phyloP scores from a whole-genome alignment of 2,329 filamentous ascomycete genomes.

The Sporothrix globosa region DNA sequence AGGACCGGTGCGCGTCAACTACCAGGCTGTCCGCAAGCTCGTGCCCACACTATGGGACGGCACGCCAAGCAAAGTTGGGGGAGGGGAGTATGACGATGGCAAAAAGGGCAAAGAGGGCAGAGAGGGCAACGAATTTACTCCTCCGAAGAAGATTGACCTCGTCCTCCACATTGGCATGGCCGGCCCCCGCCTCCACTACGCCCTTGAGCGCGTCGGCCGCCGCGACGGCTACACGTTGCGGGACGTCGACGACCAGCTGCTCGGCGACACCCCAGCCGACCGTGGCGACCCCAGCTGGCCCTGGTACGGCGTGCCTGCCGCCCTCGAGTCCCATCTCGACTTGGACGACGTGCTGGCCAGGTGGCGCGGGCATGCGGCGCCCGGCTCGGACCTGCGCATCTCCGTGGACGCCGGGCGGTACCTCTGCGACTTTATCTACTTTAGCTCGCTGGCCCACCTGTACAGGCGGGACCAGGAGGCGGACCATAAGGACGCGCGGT shows the following conservation, averaged over 20 bases:
- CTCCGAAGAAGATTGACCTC: constrained; percentile 58
- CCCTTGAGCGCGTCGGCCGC: constrained; percentile 70
- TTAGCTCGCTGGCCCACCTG: constrained; percentile 65
- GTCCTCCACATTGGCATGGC: constrained; percentile 83
- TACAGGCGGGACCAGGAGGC: constrained; percentile 48
- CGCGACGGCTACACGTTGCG: constrained; percentile 70
- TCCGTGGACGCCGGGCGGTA: constrained; percentile 73
- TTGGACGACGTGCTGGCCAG: constrained; percentile 58
- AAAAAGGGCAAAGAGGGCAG: constrained; percentile 37
- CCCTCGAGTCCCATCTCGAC: constrained; percentile 61
- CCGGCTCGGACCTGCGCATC: constrained; percentile 56
- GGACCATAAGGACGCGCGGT: neutral
- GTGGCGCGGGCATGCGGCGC: constrained; percentile 54
- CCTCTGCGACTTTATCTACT: constrained; percentile 80
- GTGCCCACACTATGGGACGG: constrained; percentile 65
- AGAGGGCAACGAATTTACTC: constrained; percentile 38
- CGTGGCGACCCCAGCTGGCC: constrained; percentile 52
- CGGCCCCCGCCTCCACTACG: constrained; percentile 64
- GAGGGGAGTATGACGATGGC: neutral
- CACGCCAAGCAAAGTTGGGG: neutral
- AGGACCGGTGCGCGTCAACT: constrained; percentile 70
- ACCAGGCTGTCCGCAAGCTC: constrained; percentile 64
- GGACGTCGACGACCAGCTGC: constrained; percentile 69
- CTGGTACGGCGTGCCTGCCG: constrained; percentile 58
- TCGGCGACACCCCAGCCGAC: constrained; percentile 53